Base-by-base conservation (phyloP, 2,329 filamentous ascomycete genomes). In the Fusarium robinianum region DNA sequence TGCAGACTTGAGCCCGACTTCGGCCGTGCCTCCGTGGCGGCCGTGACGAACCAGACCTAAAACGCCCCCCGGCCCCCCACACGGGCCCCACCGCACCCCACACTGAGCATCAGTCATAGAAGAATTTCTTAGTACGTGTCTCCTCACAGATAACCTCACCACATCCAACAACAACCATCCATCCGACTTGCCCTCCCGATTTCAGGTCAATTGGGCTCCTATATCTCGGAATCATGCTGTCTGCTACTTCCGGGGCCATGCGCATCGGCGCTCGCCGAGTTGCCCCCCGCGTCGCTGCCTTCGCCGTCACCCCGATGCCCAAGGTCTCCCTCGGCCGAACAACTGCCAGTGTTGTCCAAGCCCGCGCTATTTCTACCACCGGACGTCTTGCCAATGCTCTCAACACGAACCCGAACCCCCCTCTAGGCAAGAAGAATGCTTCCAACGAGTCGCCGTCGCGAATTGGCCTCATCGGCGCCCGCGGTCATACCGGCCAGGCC, bases 401-500 rank as follows among this genome's bases (percentile, higher is more conserved):
- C 21, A 83, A 78, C 25, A 90, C 46, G 3, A 61, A 62, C 75
- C 89, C 90, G 9, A 96, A 96, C 75, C 90, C 91, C 39, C 90
- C 91, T 10, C 82, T 94, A 46, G 90, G 89, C 43, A 85, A 85
- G 72, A 91, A 90, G 75, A 95, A 95, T 70, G 86, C 84, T 46
- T 90, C 89, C 47, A 95, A 91, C 71, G 79, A 81, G 46, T 80
- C 82, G 49, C 87, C 88, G 8, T 84, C 90, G 9, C 87, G 85
- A 63, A 81, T 96, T 34, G 91, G 87, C 30, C 78, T 96, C 41
- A 95, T 96, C 55, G 91, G 91, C 52, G 91, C 90, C 43, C 87
- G 91, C 63, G 92, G 94, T 22, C 97, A 96, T 67, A 97, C 92
- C 40, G 92, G 94, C 26, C 89, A 96, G 69, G 89, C 90, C 41